Evolutionary conservation across 1,284 basidiomycete species (phyloP), one percentile per base, ranked within the genome.

Genomic region (Gymnopus androsaceus): DNA sequence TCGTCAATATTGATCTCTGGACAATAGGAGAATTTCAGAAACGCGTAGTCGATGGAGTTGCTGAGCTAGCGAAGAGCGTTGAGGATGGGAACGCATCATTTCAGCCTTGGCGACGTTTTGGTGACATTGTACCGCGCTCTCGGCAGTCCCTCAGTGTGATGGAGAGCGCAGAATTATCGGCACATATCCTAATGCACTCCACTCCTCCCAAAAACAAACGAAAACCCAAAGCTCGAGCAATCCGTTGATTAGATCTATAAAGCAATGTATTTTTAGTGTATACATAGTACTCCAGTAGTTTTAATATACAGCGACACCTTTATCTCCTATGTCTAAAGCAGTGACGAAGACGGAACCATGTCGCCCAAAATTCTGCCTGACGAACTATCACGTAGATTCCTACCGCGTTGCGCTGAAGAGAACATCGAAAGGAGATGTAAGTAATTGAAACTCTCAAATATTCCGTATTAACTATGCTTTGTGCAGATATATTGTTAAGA

Each of bases 1-100:
- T 83, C 49, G 73, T 75, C 42, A 82, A 83, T 58, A 75, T 84
- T 55, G 82, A 84, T 57, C 61, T 63, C 23, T 84, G 80, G 81
- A 82, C 80, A 2, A 68, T 69, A 3, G 66, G 66, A 40, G 64
- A 67, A 5, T 83, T 84, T 64, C 64, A 69, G 15, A 59, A 74
- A 9, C 71, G 72, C 37, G 68, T 81, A 33, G 60, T 69, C 6
- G 51, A 61, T 8, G 82, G 80, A 17, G 65, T 82, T 38, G 60
- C 73, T 3, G 62, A 65, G 17, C 64, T 79, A 49, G 65, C 69
- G 17, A 60, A 74, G 23, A 69, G 61, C 27, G 71, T 66, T 7
- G 55, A 66, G 4, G 66, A 71, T 17, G 64, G 66, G 1, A 63
- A 69, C 31, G 58, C 61, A n/a, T n/a, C n/a, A 17, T 79, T 76